Evolutionary conservation across 108 stramenopile genomes (phyloP).

Genomic region (Fragilaria crotonensis): DNA sequence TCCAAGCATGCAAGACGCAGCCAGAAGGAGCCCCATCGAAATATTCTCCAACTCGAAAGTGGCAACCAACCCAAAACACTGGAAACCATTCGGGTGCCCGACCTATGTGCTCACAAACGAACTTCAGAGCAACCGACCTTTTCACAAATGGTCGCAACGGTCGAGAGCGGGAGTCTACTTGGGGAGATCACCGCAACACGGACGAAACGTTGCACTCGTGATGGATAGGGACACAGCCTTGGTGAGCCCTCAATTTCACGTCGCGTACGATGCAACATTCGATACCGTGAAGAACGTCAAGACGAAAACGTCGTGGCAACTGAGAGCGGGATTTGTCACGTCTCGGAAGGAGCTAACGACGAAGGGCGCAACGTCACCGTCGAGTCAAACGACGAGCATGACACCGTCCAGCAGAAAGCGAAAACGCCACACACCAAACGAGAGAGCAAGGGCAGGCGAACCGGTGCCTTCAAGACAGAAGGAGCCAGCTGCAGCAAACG

Average conservation of each 20-base stretch:
- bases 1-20: background rate
- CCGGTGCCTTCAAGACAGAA: no score
- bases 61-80: conserved; percentile 11
- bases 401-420: no score
- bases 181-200: conserved; percentile 13
- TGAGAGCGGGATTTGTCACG: background rate
- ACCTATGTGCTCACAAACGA: conserved; percentile 17
- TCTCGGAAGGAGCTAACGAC: no score
- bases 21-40: background rate
- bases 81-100: conserved; percentile 25
- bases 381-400: no score
- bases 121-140: conserved; percentile 7
- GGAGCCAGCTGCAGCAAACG: no score
- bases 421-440: no score
- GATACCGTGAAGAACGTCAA: conserved; percentile 23
- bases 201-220: conserved; percentile 9
- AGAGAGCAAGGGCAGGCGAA: no score
- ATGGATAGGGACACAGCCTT: conserved; percentile 11
- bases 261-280: conserved; percentile 17
- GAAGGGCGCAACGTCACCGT: no score
- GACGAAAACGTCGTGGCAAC: background rate
- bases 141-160: conserved; percentile 23
- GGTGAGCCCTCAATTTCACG: conserved; percentile 20
- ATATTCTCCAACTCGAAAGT: conserved; percentile 7
- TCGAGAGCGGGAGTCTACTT: conserved; percentile 15